Conservation (phyloP, 192 early-diverging fungal genomes). For the Umbelopsis sp. region DNA sequence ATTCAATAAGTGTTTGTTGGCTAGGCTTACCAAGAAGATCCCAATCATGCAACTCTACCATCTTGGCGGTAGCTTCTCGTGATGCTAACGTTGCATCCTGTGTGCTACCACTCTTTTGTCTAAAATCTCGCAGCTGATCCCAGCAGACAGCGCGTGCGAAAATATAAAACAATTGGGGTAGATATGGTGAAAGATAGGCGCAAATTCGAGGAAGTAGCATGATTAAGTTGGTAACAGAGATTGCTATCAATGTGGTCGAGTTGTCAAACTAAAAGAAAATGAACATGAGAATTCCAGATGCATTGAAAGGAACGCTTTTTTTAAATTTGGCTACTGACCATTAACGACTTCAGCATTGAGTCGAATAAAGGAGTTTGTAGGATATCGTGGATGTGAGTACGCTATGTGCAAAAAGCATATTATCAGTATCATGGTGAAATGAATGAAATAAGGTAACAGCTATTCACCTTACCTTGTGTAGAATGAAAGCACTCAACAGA, state of each 20-base stretch:
- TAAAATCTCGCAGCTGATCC: slow-evolving; percentile 49
- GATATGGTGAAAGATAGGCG: slow-evolving; percentile 42
- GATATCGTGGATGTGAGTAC: slow-evolving; percentile 57
- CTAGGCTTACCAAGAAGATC: slow-evolving; percentile 46
- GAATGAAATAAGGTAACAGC: neutral
- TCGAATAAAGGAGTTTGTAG: slow-evolving; percentile 54
- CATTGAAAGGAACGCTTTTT: neutral
- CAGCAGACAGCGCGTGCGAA: slow-evolving; percentile 56
- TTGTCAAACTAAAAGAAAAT: slow-evolving; percentile 46
- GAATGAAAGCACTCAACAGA: slow-evolving; percentile 52
- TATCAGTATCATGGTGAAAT: neutral
- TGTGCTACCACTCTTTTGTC: slow-evolving; percentile 5
- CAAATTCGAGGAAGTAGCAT: slow-evolving; percentile 59
- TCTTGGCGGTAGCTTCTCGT: slow-evolving; percentile 23
- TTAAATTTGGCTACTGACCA: slow-evolving; percentile 35
- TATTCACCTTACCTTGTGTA: slow-evolving; percentile 41
- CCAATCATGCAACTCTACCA: slow-evolving; percentile 35
- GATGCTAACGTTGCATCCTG: neutral
- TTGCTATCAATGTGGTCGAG: slow-evolving; percentile 52
- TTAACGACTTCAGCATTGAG: slow-evolving; percentile 51
- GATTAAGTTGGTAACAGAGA: slow-evolving; percentile 54
- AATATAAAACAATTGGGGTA: slow-evolving; percentile 53
- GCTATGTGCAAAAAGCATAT: slow-evolving; percentile 19
- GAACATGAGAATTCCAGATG: neutral
- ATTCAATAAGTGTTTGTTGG: neutral